Percentiles rank a stretch among this genome's conserved stretches.
Conservation (phyloP, 768 basidiomycete genomes). For the Tylopilus balloui region DNA sequence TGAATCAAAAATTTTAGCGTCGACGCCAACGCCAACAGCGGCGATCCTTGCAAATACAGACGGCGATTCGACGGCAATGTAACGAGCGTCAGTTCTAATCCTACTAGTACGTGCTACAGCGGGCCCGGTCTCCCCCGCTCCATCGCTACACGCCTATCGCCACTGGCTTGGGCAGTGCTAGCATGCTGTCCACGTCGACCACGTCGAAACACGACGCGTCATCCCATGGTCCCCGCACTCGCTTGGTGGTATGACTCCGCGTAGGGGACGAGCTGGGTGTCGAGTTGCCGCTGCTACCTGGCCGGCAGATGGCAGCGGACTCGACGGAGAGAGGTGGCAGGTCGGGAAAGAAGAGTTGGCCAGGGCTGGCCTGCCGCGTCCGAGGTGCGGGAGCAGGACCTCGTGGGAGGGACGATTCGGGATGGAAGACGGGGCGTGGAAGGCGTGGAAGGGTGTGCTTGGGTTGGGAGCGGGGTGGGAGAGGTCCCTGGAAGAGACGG, state of each 20-base stretch:
- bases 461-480: constrained; percentile 54
- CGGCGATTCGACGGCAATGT: too few relatives aligned
- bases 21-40: neutral
- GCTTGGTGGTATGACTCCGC: constrained; percentile 15
- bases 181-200: constrained; percentile 45
- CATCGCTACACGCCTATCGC: constrained; percentile 18
- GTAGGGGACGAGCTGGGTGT: constrained; percentile 18
- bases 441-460: constrained; percentile 66
- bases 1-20: constrained; percentile 12
- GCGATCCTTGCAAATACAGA: constrained; percentile 11
- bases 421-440: constrained; percentile 50
- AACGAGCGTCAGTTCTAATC: too few relatives aligned
- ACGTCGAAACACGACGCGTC: constrained; percentile 43
- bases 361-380: constrained; percentile 6
- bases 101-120: too few relatives aligned
- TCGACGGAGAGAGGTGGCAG: constrained; percentile 25
- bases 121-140: too few relatives aligned
- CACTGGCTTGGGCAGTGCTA: constrained; percentile 45
- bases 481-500: constrained; percentile 55
- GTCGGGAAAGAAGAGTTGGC: constrained; percentile 14
- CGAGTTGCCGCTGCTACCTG: constrained; percentile 7
- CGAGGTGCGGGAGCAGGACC: constrained; percentile 19
- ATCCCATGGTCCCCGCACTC: constrained; percentile 54
- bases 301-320: constrained; percentile 14
- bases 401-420: constrained; percentile 26